These are phyloP conservation scores for Carpinus viminea DNA, from an alignment of 306 rosid species.

Conservation along the genomic window DNA sequence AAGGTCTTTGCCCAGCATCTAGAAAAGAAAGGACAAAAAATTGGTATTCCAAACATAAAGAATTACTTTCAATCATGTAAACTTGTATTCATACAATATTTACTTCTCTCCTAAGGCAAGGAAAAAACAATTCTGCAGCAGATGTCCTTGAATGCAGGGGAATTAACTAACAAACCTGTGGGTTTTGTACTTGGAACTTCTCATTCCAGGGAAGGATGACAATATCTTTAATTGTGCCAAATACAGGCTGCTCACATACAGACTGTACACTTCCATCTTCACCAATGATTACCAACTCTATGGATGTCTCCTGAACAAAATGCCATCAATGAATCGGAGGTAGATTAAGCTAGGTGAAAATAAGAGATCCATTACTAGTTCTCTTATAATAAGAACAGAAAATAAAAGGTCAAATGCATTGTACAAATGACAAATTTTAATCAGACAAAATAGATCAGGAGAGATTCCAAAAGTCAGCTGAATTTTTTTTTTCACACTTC, in stretches of 20 bases:
- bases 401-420: not conserved
- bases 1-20: slow-evolving; percentile 84
- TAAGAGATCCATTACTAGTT: not conserved
- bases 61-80: slow-evolving; percentile 7
- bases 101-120: not conserved
- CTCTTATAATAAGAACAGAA: not conserved
- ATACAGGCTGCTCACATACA: slow-evolving; percentile 88
- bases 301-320: slow-evolving; percentile 75
- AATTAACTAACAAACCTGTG: slow-evolving; percentile 49
- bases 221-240: slow-evolving; percentile 85
- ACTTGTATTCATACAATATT: slow-evolving; percentile 10
- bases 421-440: not conserved
- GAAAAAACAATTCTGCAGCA: not conserved
- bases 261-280: slow-evolving; percentile 84
- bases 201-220: slow-evolving; percentile 86
- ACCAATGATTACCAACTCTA: slow-evolving; percentile 75
- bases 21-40: slow-evolving; percentile 22
- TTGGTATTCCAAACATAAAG: slow-evolving; percentile 15
- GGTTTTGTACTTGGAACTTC: slow-evolving; percentile 45
- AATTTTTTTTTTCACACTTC: not conserved
- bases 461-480: not conserved
- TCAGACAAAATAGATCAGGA: not conserved
- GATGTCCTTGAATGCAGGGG: not conserved
- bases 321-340: slow-evolving; percentile 14
- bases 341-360: not conserved